Evolutionary conservation across 257 asterid species (phyloP).

Genomic region (Echites panduratus): DNA sequence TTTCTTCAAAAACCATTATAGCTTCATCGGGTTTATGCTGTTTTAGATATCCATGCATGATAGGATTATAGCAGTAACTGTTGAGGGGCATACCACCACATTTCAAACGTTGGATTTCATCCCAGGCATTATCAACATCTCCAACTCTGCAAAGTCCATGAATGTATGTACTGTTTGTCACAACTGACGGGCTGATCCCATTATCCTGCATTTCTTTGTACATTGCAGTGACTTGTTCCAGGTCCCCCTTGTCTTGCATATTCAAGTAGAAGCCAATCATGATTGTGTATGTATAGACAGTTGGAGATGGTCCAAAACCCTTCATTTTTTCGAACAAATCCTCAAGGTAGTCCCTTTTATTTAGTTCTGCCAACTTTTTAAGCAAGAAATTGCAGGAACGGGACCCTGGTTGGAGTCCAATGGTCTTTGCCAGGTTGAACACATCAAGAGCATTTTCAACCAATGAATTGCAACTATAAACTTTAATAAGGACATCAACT

Average conservation of each 20-base stretch:
- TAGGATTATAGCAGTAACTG: constrained; percentile 50
- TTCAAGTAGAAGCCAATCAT: constrained; percentile 45
- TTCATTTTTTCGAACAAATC: constrained; percentile 42
- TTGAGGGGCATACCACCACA: constrained; percentile 32
- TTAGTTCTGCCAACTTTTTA: constrained; percentile 47
- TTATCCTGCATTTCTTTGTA: constrained; percentile 42
- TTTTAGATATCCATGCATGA: constrained; percentile 40
- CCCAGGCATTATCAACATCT: constrained; percentile 34
- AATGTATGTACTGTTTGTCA: constrained; percentile 40
- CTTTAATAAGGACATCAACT: constrained; percentile 38
- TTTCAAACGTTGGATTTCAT: constrained; percentile 29
- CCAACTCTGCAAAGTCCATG: constrained; percentile 60
- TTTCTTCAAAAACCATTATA: constrained; percentile 33
- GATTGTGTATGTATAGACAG: constrained; percentile 46
- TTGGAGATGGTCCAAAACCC: constrained; percentile 51
- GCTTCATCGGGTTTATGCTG: constrained; percentile 38
- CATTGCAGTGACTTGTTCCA: constrained; percentile 35
- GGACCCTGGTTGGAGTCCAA: constrained; percentile 36
- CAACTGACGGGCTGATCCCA: constrained; percentile 45
- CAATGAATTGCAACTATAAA: constrained; percentile 44
- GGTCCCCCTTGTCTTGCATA: constrained; percentile 25
- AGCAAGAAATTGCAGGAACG: constrained; percentile 58
- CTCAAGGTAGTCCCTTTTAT: constrained; percentile 23
- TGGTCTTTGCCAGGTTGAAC: constrained; percentile 29
- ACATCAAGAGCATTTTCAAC: constrained; percentile 42